Evolutionary conservation across 371 early-diverging fungal genomes (phyloP), one percentile per base, ranked within the genome.

Genomic region (Nematocida major): DNA sequence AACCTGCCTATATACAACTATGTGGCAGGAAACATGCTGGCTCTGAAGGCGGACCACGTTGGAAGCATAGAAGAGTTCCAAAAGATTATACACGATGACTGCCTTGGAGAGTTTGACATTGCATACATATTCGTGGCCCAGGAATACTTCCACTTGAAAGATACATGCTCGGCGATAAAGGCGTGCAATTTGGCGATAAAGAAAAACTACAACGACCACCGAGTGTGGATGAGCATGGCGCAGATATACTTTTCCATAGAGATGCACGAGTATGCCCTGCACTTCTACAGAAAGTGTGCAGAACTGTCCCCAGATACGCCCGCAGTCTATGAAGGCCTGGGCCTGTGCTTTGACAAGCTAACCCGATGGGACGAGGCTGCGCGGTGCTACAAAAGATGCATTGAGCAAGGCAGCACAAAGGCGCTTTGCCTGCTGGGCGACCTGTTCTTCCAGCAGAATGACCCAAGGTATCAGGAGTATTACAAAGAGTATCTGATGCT

Each of bases 51-150:
- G 11, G 90, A 93, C 62, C 88, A 89, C 68, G 88, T 88, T 59
- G 90, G 91, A 81, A 93, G 96, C 0, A 87, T 93, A 5, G 86
- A 88, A 24, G 90, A 90, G 77, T 94, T 94, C 79, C 88, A 89
- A 78, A 85, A 89, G 18, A 92, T 93, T 0, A 77, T 92, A 3
- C 86, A 89, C 80, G 86, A 95, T 57, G 87, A 91, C 68, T 40
- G 18, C 36, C 45, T 49, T 15, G 86, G 88, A 28, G 86, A 86
- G 61, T 91, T 89, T 80, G 82, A 89, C 39, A 86, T 89, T 2
- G 91, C 91, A 0, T 93, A 93, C 90, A 92, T 91, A 0, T 85
- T 96, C 66, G 85, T 95, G 78, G 97, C 95, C 1, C 94, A 95
- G 80, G 93, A 94, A 81, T 94, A 92, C 73, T 84, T 95, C 53